Evolutionary conservation across 2,329 filamentous ascomycete genomes (phyloP).

Genomic region (Ophidiomyces ophidiicola): DNA sequence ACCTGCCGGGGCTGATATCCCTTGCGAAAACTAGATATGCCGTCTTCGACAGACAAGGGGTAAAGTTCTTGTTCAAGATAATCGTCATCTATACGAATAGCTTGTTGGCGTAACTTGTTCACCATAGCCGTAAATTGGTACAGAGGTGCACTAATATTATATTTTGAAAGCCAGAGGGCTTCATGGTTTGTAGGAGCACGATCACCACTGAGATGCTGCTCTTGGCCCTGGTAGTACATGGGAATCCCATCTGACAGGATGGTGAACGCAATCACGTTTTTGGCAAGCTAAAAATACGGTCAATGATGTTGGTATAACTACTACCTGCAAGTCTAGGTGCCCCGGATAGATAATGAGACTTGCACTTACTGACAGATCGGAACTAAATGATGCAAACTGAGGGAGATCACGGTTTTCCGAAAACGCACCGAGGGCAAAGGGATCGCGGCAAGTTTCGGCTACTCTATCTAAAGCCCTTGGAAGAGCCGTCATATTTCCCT

Average conservation of each 20-base stretch:
- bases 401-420: constrained; percentile 49
- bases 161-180: constrained; percentile 46
- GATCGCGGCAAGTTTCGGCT: constrained; percentile 30
- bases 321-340: too few relatives aligned
- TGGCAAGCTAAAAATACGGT: constrained; percentile 26
- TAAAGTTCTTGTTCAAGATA: constrained; percentile 35
- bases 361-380: constrained; percentile 38
- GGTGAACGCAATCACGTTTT: constrained; percentile 51
- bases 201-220: constrained; percentile 47
- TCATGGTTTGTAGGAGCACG: constrained; percentile 42
- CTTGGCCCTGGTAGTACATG: constrained; percentile 54
- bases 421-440: constrained; percentile 40
- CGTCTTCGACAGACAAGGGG: constrained; percentile 34
- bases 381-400: constrained; percentile 42
- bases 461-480: constrained; percentile 23
- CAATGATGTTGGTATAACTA: not conserved
- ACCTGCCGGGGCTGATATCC: constrained; percentile 22
- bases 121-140: constrained; percentile 39
- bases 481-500: constrained; percentile 24
- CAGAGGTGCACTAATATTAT: constrained; percentile 36
- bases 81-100: constrained; percentile 26
- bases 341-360: too few relatives aligned
- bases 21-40: constrained; percentile 37
- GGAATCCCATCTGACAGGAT: constrained; percentile 50
- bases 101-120: constrained; percentile 41